Percentiles rank a stretch among this genome's conserved stretches.
These are phyloP conservation scores for Rhodotorula glutinis DNA, from an alignment of 1,284 basidiomycete genomes.

Conservation along the genomic window DNA sequence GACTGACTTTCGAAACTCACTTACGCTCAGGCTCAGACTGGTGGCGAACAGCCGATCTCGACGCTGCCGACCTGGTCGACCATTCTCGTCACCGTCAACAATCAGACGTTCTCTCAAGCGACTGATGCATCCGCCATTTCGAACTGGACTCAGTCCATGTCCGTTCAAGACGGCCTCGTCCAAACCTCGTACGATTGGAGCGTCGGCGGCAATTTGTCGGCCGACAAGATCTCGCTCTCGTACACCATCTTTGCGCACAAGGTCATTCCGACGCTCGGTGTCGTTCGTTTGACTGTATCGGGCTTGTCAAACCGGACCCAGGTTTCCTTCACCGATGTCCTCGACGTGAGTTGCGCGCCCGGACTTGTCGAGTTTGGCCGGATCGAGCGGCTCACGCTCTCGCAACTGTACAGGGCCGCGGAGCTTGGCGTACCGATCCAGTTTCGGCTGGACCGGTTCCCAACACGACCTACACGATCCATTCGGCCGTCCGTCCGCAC, in stretches of 20 bases:
- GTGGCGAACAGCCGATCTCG: conserved; percentile 43
- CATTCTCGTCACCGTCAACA: conserved; percentile 40
- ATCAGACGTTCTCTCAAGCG: conserved; percentile 32
- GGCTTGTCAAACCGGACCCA: conserved; percentile 15
- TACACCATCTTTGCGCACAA: conserved; percentile 43
- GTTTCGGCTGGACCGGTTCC: conserved; percentile 26
- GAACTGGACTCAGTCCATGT: conserved; percentile 41
- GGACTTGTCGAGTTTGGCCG: no score
- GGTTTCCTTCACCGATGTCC: conserved; percentile 41
- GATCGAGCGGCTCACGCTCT: neutral
- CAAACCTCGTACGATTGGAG: conserved; percentile 40
- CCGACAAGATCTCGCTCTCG: conserved; percentile 17
- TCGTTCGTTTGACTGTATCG: conserved; percentile 36
- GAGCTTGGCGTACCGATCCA: conserved; percentile 40
- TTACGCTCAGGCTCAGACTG: neutral
- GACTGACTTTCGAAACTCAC: no score
- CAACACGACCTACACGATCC: conserved; percentile 33
- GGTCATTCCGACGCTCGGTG: conserved; percentile 35
- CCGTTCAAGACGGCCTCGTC: conserved; percentile 42
- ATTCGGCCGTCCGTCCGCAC: conserved; percentile 38
- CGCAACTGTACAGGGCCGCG: conserved; percentile 26
- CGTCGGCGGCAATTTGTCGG: neutral
- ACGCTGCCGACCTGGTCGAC: conserved; percentile 42
- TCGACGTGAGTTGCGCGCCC: conserved; percentile 34
- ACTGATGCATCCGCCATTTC: conserved; percentile 29